These are phyloP conservation scores for Yarrowia sp. DNA, from an alignment of 805 yeast genomes.

Conservation along the genomic window DNA sequence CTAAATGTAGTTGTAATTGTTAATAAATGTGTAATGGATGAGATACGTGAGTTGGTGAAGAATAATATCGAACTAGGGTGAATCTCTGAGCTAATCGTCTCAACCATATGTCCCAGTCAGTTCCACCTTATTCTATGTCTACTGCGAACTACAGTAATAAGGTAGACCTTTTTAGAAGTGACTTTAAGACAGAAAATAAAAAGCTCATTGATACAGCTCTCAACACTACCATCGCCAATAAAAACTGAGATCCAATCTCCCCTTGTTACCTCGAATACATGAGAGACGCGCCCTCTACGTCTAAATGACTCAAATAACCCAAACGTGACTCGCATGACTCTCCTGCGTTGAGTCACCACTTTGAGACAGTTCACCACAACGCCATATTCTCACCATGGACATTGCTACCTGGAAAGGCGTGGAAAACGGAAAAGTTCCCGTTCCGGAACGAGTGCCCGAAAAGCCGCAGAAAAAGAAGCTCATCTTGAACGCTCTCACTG, in stretches of 20 bases:
- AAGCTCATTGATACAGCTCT: too few species aligned
- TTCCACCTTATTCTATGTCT: too few species aligned
- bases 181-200: too few species aligned
- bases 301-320: conserved; percentile 15
- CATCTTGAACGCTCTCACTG: conserved; percentile 53
- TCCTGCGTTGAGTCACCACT: background rate
- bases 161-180: too few species aligned
- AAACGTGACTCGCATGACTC: conserved; percentile 30
- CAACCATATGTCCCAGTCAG: too few species aligned
- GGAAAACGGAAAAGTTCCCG: conserved; percentile 8
- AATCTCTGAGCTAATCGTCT: too few species aligned
- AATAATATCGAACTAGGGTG: too few species aligned
- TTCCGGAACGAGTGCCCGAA: conserved; percentile 7
- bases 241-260: background rate
- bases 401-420: conserved; percentile 29
- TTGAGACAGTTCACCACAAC: background rate
- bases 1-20: background rate
- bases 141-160: too few species aligned
- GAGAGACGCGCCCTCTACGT: background rate
- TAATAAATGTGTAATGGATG: background rate
- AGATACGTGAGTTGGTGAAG: too few species aligned
- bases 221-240: background rate
- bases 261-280: too few species aligned
- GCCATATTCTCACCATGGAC: background rate
- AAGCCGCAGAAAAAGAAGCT: conserved; percentile 44